Evolutionary conservation across 768 basidiomycete species (phyloP), one percentile per base, ranked within the genome.

Genomic region (Psilocybe cyanescens): DNA sequence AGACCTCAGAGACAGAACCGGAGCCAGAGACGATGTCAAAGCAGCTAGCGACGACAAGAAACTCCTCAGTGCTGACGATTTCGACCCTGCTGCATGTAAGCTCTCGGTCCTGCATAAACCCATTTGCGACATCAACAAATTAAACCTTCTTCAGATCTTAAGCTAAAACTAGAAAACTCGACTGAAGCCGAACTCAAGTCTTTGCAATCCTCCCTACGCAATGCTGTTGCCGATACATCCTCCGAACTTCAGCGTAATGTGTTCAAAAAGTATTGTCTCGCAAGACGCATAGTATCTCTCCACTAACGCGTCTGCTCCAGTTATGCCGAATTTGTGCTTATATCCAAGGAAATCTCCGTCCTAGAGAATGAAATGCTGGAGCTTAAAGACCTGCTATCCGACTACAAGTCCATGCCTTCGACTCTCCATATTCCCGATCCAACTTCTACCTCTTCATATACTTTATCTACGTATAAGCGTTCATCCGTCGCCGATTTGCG

Each of bases 351-450:
- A 76, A 97, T 99, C 57, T 90, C 92, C 29, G 90, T 92, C 1
- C 85, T 99, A 29, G 97, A 99, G 79, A 96, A 95, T 70, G 96
- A 98, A 74, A 93, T 99, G 91, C 84, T 98, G 31, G 96, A 99
- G 70, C 86, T 99, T 72, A 98, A 97, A 74, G 94, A 96, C 58
- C 85, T 91, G 5, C 82, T 99, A 3, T 89, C 92, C 11, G 97
- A 99, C 71, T 99, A 96, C 91, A 95, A 96, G 74, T 87, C 87
- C 58, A 95, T 99, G 85, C 97, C 97, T 0, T 93, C 95, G 6
- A 83, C 94, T 17, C 82, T 99, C 16, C 94, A 96, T 65, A 90
- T 98, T 60, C 92, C 94, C 54, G 94, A 91, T 70, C 88, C 88
- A 14, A 86, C 87, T 41, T 87, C 86, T 17, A 81, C 81, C 31